Evolutionary conservation across 441 rosid genomes (phyloP).

Genomic region (Euphorbia schlechtendalii): DNA sequence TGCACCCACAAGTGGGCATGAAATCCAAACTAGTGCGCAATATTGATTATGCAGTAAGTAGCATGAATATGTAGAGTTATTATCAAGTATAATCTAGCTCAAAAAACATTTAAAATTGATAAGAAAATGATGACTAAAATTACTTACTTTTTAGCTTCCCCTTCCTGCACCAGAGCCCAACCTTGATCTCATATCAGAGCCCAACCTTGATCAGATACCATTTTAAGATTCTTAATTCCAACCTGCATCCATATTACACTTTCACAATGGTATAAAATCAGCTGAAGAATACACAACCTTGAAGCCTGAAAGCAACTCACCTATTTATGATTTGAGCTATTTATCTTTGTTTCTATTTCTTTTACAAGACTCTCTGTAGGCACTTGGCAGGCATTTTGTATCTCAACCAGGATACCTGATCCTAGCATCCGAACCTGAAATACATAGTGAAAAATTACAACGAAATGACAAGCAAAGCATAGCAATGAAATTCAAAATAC

Average conservation of each 20-base stretch:
- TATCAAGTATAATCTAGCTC: too few relatives aligned
- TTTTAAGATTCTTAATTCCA: too few relatives aligned
- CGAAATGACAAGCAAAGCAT: too few relatives aligned
- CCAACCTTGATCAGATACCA: conserved; percentile 67
- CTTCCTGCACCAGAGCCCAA: too few relatives aligned
- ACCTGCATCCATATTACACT: too few relatives aligned
- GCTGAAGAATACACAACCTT: not conserved
- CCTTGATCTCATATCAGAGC: too few relatives aligned
- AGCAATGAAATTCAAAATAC: too few relatives aligned
- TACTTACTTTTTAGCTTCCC: conserved; percentile 96
- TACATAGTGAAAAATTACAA: too few relatives aligned
- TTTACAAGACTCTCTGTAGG: conserved; percentile 72
- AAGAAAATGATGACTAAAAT: not conserved
- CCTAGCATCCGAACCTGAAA: conserved; percentile 97
- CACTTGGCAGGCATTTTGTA: too few relatives aligned
- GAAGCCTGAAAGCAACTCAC: conserved; percentile 31
- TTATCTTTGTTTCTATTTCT: too few relatives aligned
- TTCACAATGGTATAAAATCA: too few relatives aligned
- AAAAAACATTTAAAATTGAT: not conserved
- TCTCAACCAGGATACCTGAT: conserved; percentile 88
- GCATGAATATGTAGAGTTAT: not conserved
- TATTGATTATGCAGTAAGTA: conserved; percentile 70
- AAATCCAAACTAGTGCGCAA: too few relatives aligned
- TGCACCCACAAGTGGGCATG: conserved; percentile 66
- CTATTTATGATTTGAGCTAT: conserved; percentile 47